phyloP scores from a whole-genome alignment of 768 basidiomycete species.

The Suillus clintonianus region DNA sequence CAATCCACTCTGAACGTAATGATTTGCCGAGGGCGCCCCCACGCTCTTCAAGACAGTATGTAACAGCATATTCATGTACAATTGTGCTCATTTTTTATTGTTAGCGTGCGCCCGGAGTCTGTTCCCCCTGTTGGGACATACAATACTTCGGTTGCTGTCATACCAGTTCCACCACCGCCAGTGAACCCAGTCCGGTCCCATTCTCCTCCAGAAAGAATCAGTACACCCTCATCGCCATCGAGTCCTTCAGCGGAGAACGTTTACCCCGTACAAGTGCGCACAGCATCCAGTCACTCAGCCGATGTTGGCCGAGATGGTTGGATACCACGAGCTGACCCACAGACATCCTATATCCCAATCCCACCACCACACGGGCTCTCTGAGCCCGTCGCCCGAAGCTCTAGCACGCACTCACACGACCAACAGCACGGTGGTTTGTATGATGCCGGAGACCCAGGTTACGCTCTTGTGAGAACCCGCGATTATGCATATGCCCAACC shows the following conservation, averaged over 20 bases:
- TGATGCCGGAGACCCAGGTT: neutral
- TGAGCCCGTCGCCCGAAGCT: slow-evolving; percentile 15
- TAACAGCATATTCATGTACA: neutral
- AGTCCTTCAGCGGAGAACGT: slow-evolving; percentile 21
- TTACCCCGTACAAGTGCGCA: slow-evolving; percentile 29
- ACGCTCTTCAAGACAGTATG: slow-evolving; percentile 10
- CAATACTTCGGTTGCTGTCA: slow-evolving; percentile 17
- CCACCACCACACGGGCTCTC: slow-evolving; percentile 23
- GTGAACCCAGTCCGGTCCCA: slow-evolving; percentile 12
- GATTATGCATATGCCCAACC: slow-evolving; percentile 30
- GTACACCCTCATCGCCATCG: slow-evolving; percentile 10
- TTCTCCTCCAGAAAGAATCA: slow-evolving; percentile 10
- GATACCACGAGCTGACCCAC: slow-evolving; percentile 32
- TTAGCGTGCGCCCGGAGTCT: slow-evolving; percentile 28
- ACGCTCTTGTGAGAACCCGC: slow-evolving; percentile 26
- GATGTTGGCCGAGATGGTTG: slow-evolving; percentile 23
- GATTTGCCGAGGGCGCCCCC: slow-evolving; percentile 18
- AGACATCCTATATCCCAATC: slow-evolving; percentile 20
- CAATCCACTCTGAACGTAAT: slow-evolving; percentile 17
- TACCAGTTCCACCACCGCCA: slow-evolving; percentile 23
- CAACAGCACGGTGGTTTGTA: neutral
- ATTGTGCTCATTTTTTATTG: slow-evolving; percentile 5
- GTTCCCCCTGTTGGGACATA: slow-evolving; percentile 25
- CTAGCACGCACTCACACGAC: slow-evolving; percentile 15
- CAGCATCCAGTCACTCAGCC: slow-evolving; percentile 14